Conservation (phyloP, 2,329 filamentous ascomycete species). For the Apiospora malaysiana region DNA sequence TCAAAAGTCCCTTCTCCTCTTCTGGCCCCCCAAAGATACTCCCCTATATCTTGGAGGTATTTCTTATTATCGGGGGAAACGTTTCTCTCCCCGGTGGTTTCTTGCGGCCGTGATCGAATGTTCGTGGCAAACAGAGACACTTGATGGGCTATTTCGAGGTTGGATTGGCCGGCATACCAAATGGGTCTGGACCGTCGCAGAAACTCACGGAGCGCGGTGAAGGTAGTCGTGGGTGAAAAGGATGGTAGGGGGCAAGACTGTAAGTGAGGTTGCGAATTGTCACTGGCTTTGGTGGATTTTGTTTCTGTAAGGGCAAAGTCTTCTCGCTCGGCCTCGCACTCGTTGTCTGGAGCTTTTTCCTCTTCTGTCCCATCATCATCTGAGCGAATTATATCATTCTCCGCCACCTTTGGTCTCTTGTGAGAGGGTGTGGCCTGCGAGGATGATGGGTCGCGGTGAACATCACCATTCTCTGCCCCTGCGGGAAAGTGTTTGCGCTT, state of each 20-base stretch:
- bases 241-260: background rate
- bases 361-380: background rate
- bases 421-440: background rate
- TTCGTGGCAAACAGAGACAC: background rate
- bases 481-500: background rate
- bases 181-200: background rate
- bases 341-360: background rate
- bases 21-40: background rate
- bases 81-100: background rate
- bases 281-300: background rate
- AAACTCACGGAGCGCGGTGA: too few species aligned
- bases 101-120: background rate
- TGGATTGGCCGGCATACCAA: background rate
- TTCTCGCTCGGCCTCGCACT: background rate
- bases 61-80: background rate
- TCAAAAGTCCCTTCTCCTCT: background rate
- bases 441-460: background rate
- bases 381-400: background rate
- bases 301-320: background rate
- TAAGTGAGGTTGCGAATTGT: too few species aligned
- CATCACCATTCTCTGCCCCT: too few species aligned
- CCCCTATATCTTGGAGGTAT: background rate
- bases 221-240: background rate
- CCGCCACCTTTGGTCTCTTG: background rate
- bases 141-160: background rate